These are phyloP conservation scores for Cladosporium sp. DNA, from an alignment of 2,329 filamentous ascomycete species.

Conservation along the genomic window DNA sequence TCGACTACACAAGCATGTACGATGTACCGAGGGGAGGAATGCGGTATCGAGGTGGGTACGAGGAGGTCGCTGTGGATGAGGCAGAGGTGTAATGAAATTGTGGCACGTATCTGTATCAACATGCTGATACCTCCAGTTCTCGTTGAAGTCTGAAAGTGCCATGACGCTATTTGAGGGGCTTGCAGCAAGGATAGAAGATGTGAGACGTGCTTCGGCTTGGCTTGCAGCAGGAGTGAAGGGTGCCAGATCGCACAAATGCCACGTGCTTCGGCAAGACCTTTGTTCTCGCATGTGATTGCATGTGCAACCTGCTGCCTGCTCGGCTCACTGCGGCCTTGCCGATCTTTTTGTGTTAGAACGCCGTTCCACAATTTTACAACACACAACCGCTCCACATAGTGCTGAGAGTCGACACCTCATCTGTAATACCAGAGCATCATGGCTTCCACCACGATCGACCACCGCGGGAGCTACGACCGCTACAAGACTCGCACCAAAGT, in stretches of 20 bases:
- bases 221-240: not conserved
- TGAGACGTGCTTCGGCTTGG: not conserved
- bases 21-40: conserved; percentile 74
- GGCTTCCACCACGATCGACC: not conserved
- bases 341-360: not conserved
- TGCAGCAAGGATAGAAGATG: not conserved
- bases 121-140: not conserved
- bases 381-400: not conserved
- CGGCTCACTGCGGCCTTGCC: not conserved
- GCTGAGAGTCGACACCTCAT: not conserved
- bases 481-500: not conserved
- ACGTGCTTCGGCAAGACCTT: not conserved
- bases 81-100: conserved; percentile 25
- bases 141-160: not conserved
- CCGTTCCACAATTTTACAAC: not conserved
- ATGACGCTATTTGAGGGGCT: not conserved
- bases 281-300: not conserved
- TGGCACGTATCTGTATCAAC: not conserved
- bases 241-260: not conserved
- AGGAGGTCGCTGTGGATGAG: conserved; percentile 62
- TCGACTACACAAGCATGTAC: conserved; percentile 90
- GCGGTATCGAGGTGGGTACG: conserved; percentile 58
- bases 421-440: not conserved
- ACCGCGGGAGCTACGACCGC: not conserved
- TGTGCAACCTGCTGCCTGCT: not conserved